Evolutionary conservation across 2,329 filamentous ascomycete species (phyloP).

Genomic region (Aspergillus sp.): DNA sequence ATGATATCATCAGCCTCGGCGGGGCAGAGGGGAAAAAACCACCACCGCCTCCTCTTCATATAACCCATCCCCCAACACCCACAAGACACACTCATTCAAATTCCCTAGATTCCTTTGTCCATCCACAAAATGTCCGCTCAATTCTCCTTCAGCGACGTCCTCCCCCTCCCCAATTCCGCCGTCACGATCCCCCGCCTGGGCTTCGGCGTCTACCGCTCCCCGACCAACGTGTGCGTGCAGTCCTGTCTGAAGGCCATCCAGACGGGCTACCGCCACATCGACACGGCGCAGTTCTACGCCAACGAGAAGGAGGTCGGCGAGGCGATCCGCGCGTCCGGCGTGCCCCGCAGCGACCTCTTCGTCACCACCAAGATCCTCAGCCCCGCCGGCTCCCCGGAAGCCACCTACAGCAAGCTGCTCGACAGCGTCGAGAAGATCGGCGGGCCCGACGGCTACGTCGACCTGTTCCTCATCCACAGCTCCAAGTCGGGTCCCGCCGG

Average conservation of each 20-base stretch:
- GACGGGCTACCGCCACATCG: conserved; percentile 54
- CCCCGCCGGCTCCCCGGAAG: conserved; percentile 53
- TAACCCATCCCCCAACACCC: neutral
- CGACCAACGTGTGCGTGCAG: conserved; percentile 52
- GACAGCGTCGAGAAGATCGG: conserved; percentile 65
- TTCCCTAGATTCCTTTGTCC: neutral
- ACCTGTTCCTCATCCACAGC: conserved; percentile 70
- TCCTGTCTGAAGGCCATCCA: conserved; percentile 59
- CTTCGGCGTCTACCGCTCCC: conserved; percentile 69
- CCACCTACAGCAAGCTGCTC: conserved; percentile 58
- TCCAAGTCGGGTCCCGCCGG: conserved; percentile 55
- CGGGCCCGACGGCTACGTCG: conserved; percentile 62
- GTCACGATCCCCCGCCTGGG: conserved; percentile 64
- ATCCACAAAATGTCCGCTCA: conserved; percentile 31
- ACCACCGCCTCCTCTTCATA: neutral
- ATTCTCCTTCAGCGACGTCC: conserved; percentile 47
- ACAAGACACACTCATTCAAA: neutral
- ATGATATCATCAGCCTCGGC: neutral
- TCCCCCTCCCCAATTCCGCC: conserved; percentile 51
- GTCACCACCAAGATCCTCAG: conserved; percentile 69
- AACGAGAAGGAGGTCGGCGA: conserved; percentile 68
- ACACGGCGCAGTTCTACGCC: conserved; percentile 65
- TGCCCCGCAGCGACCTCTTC: conserved; percentile 59
- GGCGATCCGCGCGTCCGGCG: conserved; percentile 57
- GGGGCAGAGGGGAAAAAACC: neutral